A percentile compares a stretch with the other conserved stretches of the same genome.
Evolutionary conservation across 2,329 filamentous ascomycete genomes (phyloP).

Genomic region (Penicillium glabrum): DNA sequence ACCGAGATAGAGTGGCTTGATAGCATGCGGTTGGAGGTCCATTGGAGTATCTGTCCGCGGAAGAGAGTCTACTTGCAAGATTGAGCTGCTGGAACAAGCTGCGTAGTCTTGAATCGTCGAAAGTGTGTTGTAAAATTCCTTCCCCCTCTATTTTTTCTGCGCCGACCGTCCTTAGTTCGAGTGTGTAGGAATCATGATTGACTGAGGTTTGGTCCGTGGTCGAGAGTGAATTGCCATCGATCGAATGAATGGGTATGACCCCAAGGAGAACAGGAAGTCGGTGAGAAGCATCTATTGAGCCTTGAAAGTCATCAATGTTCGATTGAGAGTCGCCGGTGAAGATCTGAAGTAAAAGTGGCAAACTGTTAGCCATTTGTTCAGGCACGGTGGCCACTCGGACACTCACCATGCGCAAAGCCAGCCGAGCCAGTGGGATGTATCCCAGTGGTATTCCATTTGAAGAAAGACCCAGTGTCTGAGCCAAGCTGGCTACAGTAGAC

Average conservation of each 20-base stretch:
- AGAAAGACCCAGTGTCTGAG: constrained; percentile 15
- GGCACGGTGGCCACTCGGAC: constrained; percentile 6
- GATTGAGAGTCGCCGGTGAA: constrained; percentile 6
- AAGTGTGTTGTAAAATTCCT: constrained; percentile 19
- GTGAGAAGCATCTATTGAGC: not conserved
- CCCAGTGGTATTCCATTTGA: constrained; percentile 21
- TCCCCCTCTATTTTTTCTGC: constrained; percentile 11
- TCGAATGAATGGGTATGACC: constrained; percentile 1
- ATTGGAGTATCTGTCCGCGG: constrained; percentile 27
- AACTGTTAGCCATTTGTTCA: constrained; percentile 3
- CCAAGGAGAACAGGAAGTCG: constrained; percentile 24
- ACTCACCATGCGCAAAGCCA: constrained; percentile 32
- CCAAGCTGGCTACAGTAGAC: constrained; percentile 17
- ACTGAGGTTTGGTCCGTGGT: not conserved
- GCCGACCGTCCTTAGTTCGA: constrained; percentile 22
- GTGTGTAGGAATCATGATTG: constrained; percentile 11
- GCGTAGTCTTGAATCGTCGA: constrained; percentile 14
- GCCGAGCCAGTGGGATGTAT: constrained; percentile 34
- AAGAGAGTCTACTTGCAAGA: constrained; percentile 18
- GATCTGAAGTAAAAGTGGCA: constrained; percentile 15
- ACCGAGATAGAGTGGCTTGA: constrained; percentile 27
- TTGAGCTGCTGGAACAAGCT: constrained; percentile 25
- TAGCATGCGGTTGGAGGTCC: constrained; percentile 29
- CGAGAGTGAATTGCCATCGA: not conserved
- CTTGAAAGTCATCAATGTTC: not conserved